These are phyloP conservation scores for Pistacia atlantica DNA, from an alignment of 345 rosid genomes.

Conservation along the genomic window DNA sequence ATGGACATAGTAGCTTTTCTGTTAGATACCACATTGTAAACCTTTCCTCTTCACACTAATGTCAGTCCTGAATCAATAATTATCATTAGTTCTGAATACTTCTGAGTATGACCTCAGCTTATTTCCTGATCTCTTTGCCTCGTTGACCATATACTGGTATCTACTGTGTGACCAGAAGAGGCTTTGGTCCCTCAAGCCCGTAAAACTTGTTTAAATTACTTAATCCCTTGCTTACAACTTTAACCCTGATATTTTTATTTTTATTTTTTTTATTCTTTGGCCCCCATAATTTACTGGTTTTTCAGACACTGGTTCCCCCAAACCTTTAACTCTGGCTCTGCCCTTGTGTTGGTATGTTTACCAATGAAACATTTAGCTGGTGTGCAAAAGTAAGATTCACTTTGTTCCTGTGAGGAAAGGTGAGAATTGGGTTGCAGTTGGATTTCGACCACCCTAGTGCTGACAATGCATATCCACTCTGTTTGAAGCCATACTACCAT, in stretches of 20 bases:
- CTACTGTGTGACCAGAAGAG: too few species aligned
- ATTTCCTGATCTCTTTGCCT: background rate
- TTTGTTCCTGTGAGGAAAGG: constrained; percentile 30
- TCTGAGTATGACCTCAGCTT: constrained; percentile 6
- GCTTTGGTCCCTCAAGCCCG: too few species aligned
- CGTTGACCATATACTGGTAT: too few species aligned
- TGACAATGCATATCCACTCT: constrained; percentile 24
- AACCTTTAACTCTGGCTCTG: too few species aligned
- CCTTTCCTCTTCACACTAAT: background rate
- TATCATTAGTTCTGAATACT: background rate
- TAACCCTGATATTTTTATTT: too few species aligned
- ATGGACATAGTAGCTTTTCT: background rate
- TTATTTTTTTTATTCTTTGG: too few species aligned
- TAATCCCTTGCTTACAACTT: too few species aligned
- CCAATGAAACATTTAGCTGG: background rate
- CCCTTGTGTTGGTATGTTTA: background rate
- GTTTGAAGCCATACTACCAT: constrained; percentile 20
- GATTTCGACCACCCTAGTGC: constrained; percentile 26
- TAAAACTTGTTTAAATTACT: too few species aligned
- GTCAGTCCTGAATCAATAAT: background rate
- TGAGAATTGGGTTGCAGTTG: constrained; percentile 29
- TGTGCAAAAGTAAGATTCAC: constrained; percentile 5
- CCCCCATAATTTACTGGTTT: too few species aligned
- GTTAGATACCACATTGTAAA: background rate
- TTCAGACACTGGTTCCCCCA: too few species aligned